A percentile compares a stretch with the other conserved stretches of the same genome.
These are phyloP conservation scores for Magnusiomyces sp. DNA, from an alignment of 1,139 yeast species.

Conservation along the genomic window DNA sequence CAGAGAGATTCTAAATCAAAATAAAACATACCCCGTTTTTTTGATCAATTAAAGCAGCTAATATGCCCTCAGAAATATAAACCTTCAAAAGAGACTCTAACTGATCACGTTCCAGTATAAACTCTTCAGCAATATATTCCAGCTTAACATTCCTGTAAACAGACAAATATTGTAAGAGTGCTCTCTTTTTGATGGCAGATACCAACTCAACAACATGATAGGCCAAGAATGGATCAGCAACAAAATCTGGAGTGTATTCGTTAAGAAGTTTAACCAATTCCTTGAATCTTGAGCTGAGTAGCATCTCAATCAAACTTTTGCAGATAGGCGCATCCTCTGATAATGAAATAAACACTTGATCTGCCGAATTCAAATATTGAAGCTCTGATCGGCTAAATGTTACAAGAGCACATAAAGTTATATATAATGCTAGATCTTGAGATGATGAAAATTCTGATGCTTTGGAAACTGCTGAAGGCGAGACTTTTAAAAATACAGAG, in stretches of 20 bases:
- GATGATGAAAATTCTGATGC: conserved; percentile 5
- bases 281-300: conserved; percentile 14
- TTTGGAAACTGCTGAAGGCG: conserved; percentile 1
- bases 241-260: conserved; percentile 16
- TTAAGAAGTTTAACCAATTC: conserved; percentile 17
- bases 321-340: conserved; percentile 32
- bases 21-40: conserved; percentile 11
- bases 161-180: conserved; percentile 19
- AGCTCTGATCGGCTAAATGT: conserved; percentile 21
- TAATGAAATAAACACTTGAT: conserved; percentile 60
- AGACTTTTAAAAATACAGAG: conserved; percentile 6
- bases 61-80: conserved; percentile 10
- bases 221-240: conserved; percentile 18
- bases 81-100: conserved; percentile 10
- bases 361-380: conserved; percentile 29
- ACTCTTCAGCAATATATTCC: conserved; percentile 12
- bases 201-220: conserved; percentile 13
- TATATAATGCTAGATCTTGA: conserved; percentile 19
- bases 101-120: conserved; percentile 5
- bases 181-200: conserved; percentile 17
- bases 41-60: conserved; percentile 15
- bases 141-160: conserved; percentile 18
- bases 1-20: neutral
- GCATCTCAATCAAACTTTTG: conserved; percentile 14
- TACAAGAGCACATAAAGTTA: conserved; percentile 22